Evolutionary conservation across 176 grass and related monocot genomes (phyloP).

Genomic region (Oryza rufipogon): DNA sequence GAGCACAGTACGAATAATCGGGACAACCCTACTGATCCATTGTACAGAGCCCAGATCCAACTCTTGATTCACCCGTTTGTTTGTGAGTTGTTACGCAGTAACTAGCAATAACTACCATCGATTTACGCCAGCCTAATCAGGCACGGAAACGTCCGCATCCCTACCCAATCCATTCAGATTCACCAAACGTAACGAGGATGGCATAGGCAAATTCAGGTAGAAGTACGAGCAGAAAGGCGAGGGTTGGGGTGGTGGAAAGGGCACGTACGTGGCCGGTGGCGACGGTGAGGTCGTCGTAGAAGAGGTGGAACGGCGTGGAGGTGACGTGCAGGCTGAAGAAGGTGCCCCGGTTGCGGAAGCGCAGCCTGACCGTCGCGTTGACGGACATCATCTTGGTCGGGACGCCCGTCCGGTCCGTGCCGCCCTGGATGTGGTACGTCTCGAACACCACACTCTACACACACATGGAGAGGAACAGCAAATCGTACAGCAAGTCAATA

Average conservation of each 20-base stretch:
- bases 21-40: not conserved
- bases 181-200: not conserved
- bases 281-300: slow-evolving; percentile 85
- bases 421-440: slow-evolving; percentile 92
- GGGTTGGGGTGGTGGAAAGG: not conserved
- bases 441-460: slow-evolving; percentile 92
- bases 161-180: not conserved
- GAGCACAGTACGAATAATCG: not conserved
- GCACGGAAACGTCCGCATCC: not conserved
- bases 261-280: slow-evolving; percentile 73
- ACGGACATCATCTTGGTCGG: slow-evolving; percentile 94
- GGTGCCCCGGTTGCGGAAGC: slow-evolving; percentile 85
- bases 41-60: not conserved
- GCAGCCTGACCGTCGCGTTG: slow-evolving; percentile 87
- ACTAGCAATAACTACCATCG: not conserved
- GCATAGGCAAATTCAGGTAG: not conserved
- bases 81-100: not conserved
- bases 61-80: not conserved
- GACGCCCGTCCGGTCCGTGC: slow-evolving; percentile 93
- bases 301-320: slow-evolving; percentile 73
- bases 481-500: not conserved
- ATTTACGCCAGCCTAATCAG: not conserved
- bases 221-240: not conserved
- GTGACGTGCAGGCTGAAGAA: slow-evolving; percentile 98
- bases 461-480: not conserved